phyloP scores from a whole-genome alignment of 139 green algal genomes.

The Coelastrella sp. region DNA sequence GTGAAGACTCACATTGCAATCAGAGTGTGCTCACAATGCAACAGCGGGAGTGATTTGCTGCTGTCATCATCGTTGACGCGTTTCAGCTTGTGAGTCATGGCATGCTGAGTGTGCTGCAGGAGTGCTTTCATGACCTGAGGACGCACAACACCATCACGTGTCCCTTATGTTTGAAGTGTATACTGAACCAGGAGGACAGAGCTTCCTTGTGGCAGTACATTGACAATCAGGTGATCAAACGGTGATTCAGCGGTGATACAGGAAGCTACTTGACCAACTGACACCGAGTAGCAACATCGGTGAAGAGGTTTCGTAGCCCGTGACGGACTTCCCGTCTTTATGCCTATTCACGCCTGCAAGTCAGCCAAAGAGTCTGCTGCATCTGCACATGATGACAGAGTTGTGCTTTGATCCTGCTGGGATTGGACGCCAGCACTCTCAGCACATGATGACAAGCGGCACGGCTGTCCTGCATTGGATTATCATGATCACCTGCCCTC shows the following conservation, averaged over 20 bases:
- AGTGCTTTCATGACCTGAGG: conserved; percentile 61
- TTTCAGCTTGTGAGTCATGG: no score
- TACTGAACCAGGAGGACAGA: conserved; percentile 70
- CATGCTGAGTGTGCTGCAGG: conserved; percentile 4
- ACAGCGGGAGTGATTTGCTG: neutral
- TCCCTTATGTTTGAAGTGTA: conserved; percentile 81
- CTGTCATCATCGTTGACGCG: neutral
- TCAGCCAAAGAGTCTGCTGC: no score
- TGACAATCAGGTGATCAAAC: conserved; percentile 53
- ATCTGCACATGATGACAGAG: no score
- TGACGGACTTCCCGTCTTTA: no score
- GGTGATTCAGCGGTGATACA: neutral
- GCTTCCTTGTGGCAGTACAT: conserved; percentile 67
- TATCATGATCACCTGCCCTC: neutral
- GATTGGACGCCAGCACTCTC: no score
- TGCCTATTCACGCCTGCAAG: no score
- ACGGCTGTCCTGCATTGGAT: neutral
- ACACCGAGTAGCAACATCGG: neutral
- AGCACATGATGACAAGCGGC: no score
- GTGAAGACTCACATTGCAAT: no score
- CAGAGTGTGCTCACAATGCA: neutral
- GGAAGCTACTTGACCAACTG: neutral
- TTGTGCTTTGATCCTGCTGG: no score
- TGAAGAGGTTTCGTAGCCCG: no score
- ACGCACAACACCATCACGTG: conserved; percentile 62